Percentiles rank a stretch among this genome's conserved stretches.
phyloP scores from a whole-genome alignment of 2,329 filamentous ascomycete species.

The Beauveria sp. region DNA sequence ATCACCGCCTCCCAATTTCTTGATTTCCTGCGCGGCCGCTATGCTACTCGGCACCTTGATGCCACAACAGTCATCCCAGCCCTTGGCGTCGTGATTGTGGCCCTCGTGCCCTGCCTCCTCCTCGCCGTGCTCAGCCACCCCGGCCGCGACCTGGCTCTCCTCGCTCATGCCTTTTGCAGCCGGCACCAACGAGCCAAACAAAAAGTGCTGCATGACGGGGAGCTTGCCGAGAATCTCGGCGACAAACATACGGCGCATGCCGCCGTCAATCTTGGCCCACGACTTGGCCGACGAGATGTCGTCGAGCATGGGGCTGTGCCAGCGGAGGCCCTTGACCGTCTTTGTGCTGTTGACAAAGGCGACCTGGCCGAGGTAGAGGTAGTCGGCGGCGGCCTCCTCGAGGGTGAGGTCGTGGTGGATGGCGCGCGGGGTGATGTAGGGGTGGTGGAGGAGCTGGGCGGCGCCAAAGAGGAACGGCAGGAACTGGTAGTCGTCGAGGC shows the following conservation, averaged over 20 bases:
- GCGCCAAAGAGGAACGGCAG: slow-evolving; percentile 92
- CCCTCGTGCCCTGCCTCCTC: slow-evolving; percentile 54
- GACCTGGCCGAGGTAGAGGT: slow-evolving; percentile 87
- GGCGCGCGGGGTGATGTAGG: slow-evolving; percentile 65
- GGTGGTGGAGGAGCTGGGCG: slow-evolving; percentile 79
- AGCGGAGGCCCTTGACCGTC: slow-evolving; percentile 85
- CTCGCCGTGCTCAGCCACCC: slow-evolving; percentile 41
- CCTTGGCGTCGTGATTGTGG: slow-evolving; percentile 54
- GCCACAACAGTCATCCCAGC: slow-evolving; percentile 95
- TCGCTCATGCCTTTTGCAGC: slow-evolving; percentile 75
- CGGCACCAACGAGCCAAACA: slow-evolving; percentile 81
- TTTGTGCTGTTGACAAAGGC: slow-evolving; percentile 94
- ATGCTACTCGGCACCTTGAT: slow-evolving; percentile 95
- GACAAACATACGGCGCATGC: slow-evolving; percentile 96
- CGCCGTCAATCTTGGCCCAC: slow-evolving; percentile 87
- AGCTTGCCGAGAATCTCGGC: slow-evolving; percentile 88
- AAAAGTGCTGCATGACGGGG: slow-evolving; percentile 97
- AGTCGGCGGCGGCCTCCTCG: slow-evolving; percentile 78
- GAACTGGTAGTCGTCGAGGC: slow-evolving; percentile 95
- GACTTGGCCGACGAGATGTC: slow-evolving; percentile 87
- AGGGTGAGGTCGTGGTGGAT: slow-evolving; percentile 86
- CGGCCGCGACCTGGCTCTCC: slow-evolving; percentile 42
- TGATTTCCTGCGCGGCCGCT: slow-evolving; percentile 82
- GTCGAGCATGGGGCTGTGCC: slow-evolving; percentile 98
- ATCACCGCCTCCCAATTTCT: slow-evolving; percentile 58